Evolutionary conservation across 148 eudicot species (phyloP).

Genomic region (Cornus kousa): DNA sequence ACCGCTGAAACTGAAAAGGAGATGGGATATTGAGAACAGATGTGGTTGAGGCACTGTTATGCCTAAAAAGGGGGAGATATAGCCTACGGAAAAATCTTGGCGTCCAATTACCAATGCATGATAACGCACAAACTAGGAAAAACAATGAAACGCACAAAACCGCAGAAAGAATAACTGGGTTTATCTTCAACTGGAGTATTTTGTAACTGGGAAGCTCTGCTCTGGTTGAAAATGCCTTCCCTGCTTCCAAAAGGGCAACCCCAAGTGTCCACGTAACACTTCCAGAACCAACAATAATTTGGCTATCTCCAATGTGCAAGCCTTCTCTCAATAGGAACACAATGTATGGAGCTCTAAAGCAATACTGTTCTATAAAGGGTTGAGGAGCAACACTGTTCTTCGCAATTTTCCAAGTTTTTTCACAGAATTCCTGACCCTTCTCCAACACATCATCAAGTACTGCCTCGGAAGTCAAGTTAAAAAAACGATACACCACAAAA

Average conservation of each 20-base stretch:
- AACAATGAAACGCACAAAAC: constrained; percentile 54
- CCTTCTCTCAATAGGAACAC: constrained; percentile 82
- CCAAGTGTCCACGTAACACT: constrained; percentile 98
- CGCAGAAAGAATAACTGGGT: constrained; percentile 57
- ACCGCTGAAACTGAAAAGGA: constrained; percentile 64
- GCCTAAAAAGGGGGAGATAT: constrained; percentile 70
- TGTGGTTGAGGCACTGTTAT: constrained; percentile 48
- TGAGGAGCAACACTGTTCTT: constrained; percentile 82
- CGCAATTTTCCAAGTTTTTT: constrained; percentile 78
- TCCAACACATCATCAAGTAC: constrained; percentile 80
- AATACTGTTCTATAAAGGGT: constrained; percentile 95
- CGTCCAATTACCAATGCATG: constrained; percentile 52
- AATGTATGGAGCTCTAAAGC: constrained; percentile 91
- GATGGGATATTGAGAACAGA: constrained; percentile 32
- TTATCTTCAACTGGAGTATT: constrained; percentile 60
- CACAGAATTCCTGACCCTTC: constrained; percentile 76
- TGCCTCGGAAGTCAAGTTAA: constrained; percentile 81
- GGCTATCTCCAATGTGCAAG: constrained; percentile 75
- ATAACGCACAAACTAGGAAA: constrained; percentile 54
- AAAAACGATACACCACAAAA: constrained; percentile 88
- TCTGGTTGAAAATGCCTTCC: constrained; percentile 61
- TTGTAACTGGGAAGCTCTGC: constrained; percentile 44
- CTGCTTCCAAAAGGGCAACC: constrained; percentile 94
- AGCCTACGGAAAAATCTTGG: constrained; percentile 60
- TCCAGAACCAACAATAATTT: constrained; percentile 80